Base-by-base conservation (phyloP, 352 stramenopile species). In the Thalassiosira pacifica region DNA sequence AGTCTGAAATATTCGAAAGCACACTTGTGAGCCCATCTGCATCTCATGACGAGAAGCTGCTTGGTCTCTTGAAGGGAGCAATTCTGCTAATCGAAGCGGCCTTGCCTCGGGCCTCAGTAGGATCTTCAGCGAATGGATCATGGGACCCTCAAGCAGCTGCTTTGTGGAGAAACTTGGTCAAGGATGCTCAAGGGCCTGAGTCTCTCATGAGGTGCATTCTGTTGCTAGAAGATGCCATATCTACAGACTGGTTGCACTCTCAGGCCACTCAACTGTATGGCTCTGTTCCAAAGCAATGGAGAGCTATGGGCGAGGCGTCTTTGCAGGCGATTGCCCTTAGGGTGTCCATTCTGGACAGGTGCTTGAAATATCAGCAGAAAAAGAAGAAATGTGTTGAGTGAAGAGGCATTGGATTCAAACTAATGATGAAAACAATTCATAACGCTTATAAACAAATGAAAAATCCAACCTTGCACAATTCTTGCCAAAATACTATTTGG, bases 51-150 rank as follows among this genome's bases (percentile, higher is more conserved):
- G 90, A 93, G 45, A 90, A 87, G 67, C 81, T 88, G 31, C 84
- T 95, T 68, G 79, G 66, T 19, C 37, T 87, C 18, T 82, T 93
- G 42, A 96, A 96, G 79, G 88, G 89, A 37, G 89, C 88, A 53
- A 67, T 94, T 29, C 70, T 96, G 29, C 79, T 92, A 22, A 93
- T 96, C 55, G 93, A 96, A 80, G 84, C 90, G 57, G 87, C 93
- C 60, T 65, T 96, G 13, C 93, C 93, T 22, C 59, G 88, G 42
- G 93, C 91, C 22, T 94, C 90, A 16, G 77, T 96, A 53, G 86
- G 90, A 76, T 79, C 82, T 68, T 90, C 86, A 10, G 61, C 63
- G 8, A 86, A 79, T 68, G 89, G 90, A 63, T 40, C 79, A 32
- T 96, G 92, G 92, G 81, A 83, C 27, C 76, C 79, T 59, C 82